A percentile compares a stretch with the other conserved stretches of the same genome.
These are phyloP conservation scores for Tricholoma matsutake DNA, from an alignment of 768 basidiomycete genomes.

Conservation along the genomic window DNA sequence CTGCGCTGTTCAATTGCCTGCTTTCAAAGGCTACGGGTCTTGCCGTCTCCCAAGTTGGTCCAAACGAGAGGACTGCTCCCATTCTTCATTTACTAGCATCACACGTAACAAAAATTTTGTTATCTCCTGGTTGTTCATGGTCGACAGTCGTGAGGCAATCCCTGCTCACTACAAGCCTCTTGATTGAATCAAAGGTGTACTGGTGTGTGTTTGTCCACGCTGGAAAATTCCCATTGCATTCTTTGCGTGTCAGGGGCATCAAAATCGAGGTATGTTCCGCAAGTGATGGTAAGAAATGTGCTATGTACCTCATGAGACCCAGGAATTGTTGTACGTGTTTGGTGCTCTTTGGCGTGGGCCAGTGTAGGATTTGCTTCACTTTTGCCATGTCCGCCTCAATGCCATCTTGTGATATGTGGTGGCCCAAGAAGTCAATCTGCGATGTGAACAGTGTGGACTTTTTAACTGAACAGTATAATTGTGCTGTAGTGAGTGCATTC, in stretches of 20 bases:
- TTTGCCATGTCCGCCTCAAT: background rate
- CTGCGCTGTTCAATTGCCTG: background rate
- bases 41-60: no score
- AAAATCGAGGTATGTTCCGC: background rate
- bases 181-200: background rate
- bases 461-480: background rate
- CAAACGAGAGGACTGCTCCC: no score
- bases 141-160: background rate
- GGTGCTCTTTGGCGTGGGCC: background rate
- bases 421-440: background rate
- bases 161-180: background rate
- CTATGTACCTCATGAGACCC: background rate
- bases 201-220: background rate
- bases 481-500: background rate
- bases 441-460: background rate
- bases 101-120: background rate
- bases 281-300: background rate
- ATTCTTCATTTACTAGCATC: background rate
- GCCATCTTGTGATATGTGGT: background rate
- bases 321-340: background rate
- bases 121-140: no score
- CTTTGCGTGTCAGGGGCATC: background rate
- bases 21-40: no score
- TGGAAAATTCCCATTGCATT: background rate
- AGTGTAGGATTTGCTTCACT: background rate